Base-by-base conservation (phyloP, 371 early-diverging fungal genomes). In the Mortierella sp. region DNA sequence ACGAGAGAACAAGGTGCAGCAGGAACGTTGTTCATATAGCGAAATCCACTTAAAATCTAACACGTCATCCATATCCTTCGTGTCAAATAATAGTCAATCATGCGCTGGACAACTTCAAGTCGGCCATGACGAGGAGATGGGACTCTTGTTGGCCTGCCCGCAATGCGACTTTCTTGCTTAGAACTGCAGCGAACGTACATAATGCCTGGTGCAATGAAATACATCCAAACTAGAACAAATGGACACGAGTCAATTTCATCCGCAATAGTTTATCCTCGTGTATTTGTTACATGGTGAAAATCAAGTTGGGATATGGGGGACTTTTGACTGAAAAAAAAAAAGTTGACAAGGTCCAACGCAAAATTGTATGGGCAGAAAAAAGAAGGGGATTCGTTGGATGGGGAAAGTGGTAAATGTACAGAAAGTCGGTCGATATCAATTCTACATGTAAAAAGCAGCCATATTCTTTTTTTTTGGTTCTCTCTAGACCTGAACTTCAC, bases 141-240 rank as follows among this genome's bases (percentile, higher is more conserved):
- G 82, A 8, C 52, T 81, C 48, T 48, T 81, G 47, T n/a, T 77
- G 39, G 39, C 74, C 29, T 81, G 82, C 44, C 50, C 74, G 7
- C 67, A 70, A 29, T 81, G 82, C 71, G 82, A 71, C 22, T 58
- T 76, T 11, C 63, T 79, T 41, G 81, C 77, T 44, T 71, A 63
- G 45, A 41, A n/a, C n/a, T n/a, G n/a, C n/a, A n/a, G n/a, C n/a
- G n/a, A n/a, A n/a, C n/a, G n/a, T n/a, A n/a, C n/a, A n/a, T n/a
- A n/a, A n/a, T n/a, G n/a, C n/a, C n/a, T n/a, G n/a, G n/a, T n/a
- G n/a, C n/a, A n/a, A n/a, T n/a, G n/a, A n/a, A n/a, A n/a, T n/a
- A n/a, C n/a, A n/a, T n/a, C n/a, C n/a, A n/a, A n/a, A n/a, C n/a
- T n/a, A n/a, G n/a, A n/a, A n/a, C n/a, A n/a, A n/a, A n/a, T n/a